phyloP scores from a whole-genome alignment of 345 rosid species.

The Kandelia obovata region DNA sequence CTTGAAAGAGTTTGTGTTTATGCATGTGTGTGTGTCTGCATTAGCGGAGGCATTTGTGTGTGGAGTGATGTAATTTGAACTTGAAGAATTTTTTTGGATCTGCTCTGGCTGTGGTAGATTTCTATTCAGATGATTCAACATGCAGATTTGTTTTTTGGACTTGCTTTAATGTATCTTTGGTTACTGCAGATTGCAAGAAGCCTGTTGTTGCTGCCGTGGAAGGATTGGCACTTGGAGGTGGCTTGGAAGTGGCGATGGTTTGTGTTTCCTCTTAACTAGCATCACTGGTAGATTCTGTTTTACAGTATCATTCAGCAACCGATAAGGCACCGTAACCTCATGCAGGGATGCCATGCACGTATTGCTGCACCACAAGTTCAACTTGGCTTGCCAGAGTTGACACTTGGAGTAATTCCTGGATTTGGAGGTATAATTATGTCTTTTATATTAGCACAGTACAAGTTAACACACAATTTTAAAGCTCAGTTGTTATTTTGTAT shows the following conservation, averaged over 20 bases:
- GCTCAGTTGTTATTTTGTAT: constrained; percentile 4
- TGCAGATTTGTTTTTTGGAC: not conserved
- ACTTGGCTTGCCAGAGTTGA: constrained; percentile 85
- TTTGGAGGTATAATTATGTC: constrained; percentile 64
- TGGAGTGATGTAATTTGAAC: too few relatives aligned
- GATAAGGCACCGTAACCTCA: not conserved
- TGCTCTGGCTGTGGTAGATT: too few relatives aligned
- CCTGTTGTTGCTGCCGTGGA: constrained; percentile 94
- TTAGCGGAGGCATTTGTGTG: too few relatives aligned
- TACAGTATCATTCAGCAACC: not conserved
- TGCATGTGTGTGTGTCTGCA: too few relatives aligned
- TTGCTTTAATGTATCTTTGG: constrained; percentile 5
- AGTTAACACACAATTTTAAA: not conserved
- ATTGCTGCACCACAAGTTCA: constrained; percentile 73
- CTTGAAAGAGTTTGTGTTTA: too few relatives aligned
- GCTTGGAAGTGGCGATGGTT: constrained; percentile 89
- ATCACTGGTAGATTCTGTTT: not conserved
- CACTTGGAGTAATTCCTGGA: constrained; percentile 93
- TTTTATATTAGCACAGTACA: not conserved
- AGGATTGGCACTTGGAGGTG: constrained; percentile 99
- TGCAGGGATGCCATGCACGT: constrained; percentile 91
- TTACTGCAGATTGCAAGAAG: constrained; percentile 65
- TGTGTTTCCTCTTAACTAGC: constrained; percentile 20
- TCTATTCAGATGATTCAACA: not conserved
- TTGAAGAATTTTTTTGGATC: too few relatives aligned